Base-by-base conservation (phyloP, 2,329 filamentous ascomycete species). In the Colletotrichum salicis region DNA sequence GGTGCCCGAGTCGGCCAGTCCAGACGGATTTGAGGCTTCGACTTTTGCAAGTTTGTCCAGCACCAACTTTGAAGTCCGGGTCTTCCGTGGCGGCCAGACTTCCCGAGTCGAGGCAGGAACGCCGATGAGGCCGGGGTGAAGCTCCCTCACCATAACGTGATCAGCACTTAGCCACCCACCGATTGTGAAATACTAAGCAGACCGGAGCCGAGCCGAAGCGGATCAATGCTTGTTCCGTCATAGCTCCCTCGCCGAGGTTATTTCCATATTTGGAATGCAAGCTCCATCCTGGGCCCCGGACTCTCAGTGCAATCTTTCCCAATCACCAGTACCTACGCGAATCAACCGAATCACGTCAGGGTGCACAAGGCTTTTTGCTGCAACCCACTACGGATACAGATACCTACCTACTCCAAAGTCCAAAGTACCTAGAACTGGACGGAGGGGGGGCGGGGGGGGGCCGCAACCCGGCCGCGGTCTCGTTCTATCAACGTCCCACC, bases 151-250 rank as follows among this genome's bases (percentile, higher is more conserved):
- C 41, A 48, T 51, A 24, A 67, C 45, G 58, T 55, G 33, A 60
- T 57, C 60, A 29, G 51, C 41, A 56, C 31, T 31, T 60, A 19
- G 15, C 35, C 41, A 33, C 29, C 19, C 35, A 37, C 7, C 29
- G 24, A n/a, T 57, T 55, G 35, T 58, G 37, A 52, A 62, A 59
- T 57, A 56, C 22, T 61, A 51, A 62, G 31, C 54, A 51, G 7
- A 0, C 13, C 4, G 13, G 15, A 33, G 11, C n/a, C 19, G n/a
- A 45, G 10, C 12, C 22, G 1, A 24, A 35, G 56, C 51, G 68
- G 64, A 71, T 71, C 64, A 62, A 61, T 37, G 60, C 64, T 58
- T 56, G 12, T 27, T 61, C 68, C 68, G 64, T 37, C 19, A 62
- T 67, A 57, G 52, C 64, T 11, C 7, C 48, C n/a, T 57, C 57